A percentile compares a stretch with the other conserved stretches of the same genome.
phyloP scores from a whole-genome alignment of 441 rosid species.

The Adansonia rubrostipa region DNA sequence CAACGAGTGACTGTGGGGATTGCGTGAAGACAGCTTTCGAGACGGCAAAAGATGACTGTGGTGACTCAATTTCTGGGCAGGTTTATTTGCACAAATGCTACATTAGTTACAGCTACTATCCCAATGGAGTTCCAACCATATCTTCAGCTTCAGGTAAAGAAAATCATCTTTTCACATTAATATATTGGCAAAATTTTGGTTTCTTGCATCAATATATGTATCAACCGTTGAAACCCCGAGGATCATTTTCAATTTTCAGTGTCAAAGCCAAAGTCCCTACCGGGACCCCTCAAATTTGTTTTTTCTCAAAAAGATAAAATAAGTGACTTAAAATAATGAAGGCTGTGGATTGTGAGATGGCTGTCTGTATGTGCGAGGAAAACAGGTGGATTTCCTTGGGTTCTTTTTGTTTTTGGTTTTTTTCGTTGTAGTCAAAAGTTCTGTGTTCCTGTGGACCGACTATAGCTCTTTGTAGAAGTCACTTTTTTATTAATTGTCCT shows the following conservation, averaged over 20 bases:
- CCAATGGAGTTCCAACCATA: slow-evolving; percentile 65
- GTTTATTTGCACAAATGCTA: slow-evolving; percentile 70
- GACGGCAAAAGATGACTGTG: slow-evolving; percentile 58
- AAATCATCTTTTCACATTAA: not conserved
- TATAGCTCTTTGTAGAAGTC: not conserved
- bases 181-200: not conserved
- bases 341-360: not conserved
- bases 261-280: not conserved
- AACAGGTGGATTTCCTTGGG: slow-evolving; percentile 15
- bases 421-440: not conserved
- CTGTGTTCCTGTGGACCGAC: not conserved
- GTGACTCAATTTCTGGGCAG: slow-evolving; percentile 68
- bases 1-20: slow-evolving; percentile 57
- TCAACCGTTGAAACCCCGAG: not conserved
- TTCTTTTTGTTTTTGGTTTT: not conserved
- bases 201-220: not conserved
- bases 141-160: slow-evolving; percentile 53
- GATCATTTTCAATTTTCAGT: not conserved
- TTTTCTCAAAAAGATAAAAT: not conserved
- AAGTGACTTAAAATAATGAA: slow-evolving; percentile 4
- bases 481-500: not conserved
- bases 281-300: not conserved
- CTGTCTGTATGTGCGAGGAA: not conserved
- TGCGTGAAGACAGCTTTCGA: slow-evolving; percentile 66
- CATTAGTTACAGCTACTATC: slow-evolving; percentile 76